Conservation (phyloP, 75 land plant species). For the Sequoia sempervirens region DNA sequence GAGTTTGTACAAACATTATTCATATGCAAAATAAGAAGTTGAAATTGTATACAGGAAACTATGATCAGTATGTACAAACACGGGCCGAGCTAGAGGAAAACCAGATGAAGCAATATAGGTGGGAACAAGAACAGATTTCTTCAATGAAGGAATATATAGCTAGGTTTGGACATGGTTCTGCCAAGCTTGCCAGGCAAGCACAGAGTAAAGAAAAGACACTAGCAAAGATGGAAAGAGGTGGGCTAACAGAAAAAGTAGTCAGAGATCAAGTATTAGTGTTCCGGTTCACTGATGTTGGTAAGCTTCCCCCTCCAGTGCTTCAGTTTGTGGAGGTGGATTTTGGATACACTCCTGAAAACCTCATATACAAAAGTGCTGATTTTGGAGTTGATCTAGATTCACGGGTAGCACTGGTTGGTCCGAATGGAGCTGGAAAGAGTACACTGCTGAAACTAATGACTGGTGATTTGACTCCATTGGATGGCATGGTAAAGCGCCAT, state of each 20-base stretch:
- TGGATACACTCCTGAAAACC: conserved; percentile 83
- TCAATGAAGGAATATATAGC: conserved; percentile 93
- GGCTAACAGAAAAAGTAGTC: conserved; percentile 73
- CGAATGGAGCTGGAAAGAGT: conserved; percentile 97
- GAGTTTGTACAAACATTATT: conserved; percentile 93
- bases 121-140: conserved; percentile 90
- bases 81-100: conserved; percentile 84
- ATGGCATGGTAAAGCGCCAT: conserved; percentile 89
- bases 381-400: conserved; percentile 91
- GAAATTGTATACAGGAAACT: conserved; percentile 84
- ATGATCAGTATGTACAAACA: conserved; percentile 83
- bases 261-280: conserved; percentile 69
- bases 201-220: conserved; percentile 89
- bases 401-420: conserved; percentile 81
- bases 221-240: conserved; percentile 91
- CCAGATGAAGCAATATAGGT: conserved; percentile 88
- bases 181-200: conserved; percentile 84
- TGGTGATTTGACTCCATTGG: conserved; percentile 68
- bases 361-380: conserved; percentile 72
- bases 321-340: conserved; percentile 82
- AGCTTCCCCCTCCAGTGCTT: conserved; percentile 86
- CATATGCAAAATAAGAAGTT: conserved; percentile 93
- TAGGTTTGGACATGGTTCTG: conserved; percentile 87
- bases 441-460: conserved; percentile 91
- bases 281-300: conserved; percentile 79